Evolutionary conservation across 2,329 filamentous ascomycete species (phyloP), one percentile per base, ranked within the genome.

Genomic region (Purpureocillium lavendulum): DNA sequence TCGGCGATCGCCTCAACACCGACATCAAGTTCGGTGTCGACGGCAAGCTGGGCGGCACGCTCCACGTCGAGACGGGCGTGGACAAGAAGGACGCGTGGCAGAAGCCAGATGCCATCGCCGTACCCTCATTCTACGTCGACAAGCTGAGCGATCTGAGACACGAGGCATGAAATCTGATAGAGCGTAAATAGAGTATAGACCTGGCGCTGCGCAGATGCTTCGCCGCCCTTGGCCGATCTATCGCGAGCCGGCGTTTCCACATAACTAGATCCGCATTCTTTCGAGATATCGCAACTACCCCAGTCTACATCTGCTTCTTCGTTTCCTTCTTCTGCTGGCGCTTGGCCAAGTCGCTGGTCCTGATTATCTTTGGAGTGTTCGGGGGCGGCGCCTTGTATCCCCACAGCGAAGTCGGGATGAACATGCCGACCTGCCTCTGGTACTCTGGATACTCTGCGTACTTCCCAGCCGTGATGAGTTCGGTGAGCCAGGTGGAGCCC

Each of bases 11-110:
- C 24, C 69, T 95, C 47, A 86, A 97, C 60, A 98, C 92, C 0
- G 92, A 98, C 63, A 97, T 98, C 58, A 81, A 85, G 59, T 98
- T 98, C 59, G 92, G 92, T 4, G 75, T 96, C 46, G 83, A 97
- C 57, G 90, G 90, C 0, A 82, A 84, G 48, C 72, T 98, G 21
- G 92, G 92, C 14, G 92, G 92, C 1, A 97, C 92, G 0, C 64
- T 98, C 50, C 87, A 84, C 30, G 92, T 98, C 5, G 67, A 95
- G 60, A 96, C 89, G 1, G 92, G 92, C 13, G 90, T 98, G 13
- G 82, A 76, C 53, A 84, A 84, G 63, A 87, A 90, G 63, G 83
- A 84, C 40, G 84, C 96, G 42, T 87, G 89, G 68, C 72, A 88
- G 51, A 80, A 77, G 15, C 70, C 79, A 40, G 78, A 75, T 24